These are phyloP conservation scores for Pyronema omphalodes DNA, from an alignment of 495 filamentous ascomycete genomes.

Conservation along the genomic window DNA sequence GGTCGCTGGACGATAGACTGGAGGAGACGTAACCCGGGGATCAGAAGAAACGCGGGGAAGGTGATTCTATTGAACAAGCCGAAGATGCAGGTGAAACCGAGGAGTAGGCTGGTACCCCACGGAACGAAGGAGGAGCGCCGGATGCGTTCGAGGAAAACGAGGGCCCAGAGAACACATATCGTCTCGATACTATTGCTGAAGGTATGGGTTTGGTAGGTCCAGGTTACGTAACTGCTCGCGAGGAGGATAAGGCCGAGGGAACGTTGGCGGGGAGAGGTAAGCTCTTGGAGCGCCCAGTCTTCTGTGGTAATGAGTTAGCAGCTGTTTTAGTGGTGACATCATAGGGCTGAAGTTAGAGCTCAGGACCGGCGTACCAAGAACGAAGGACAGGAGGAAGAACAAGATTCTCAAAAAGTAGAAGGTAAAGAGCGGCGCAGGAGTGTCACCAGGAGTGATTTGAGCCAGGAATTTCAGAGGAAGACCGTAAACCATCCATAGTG, in stretches of 20 bases:
- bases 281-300: conserved; percentile 90
- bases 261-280: conserved; percentile 56
- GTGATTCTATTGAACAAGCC: conserved; percentile 93
- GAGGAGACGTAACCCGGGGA: conserved; percentile 62
- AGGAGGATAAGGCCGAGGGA: conserved; percentile 57
- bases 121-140: too few relatives aligned
- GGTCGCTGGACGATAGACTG: conserved; percentile 58
- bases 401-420: conserved; percentile 73
- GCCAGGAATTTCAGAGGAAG: conserved; percentile 77
- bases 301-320: conserved; percentile 30
- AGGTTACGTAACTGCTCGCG: conserved; percentile 92
- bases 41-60: conserved; percentile 74
- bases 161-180: conserved; percentile 69
- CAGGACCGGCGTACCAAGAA: conserved; percentile 32
- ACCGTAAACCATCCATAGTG: conserved; percentile 85
- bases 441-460: conserved; percentile 49
- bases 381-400: conserved; percentile 90
- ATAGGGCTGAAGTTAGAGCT: neutral
- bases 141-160: conserved; percentile 79
- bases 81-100: conserved; percentile 64
- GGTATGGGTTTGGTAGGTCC: conserved; percentile 97
- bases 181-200: conserved; percentile 97
- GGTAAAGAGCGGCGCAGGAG: conserved; percentile 48
- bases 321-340: neutral
- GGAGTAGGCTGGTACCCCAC: conserved; percentile 28